Evolutionary conservation across 2,329 filamentous ascomycete genomes (phyloP).

Genomic region (Colletotrichum navitas): DNA sequence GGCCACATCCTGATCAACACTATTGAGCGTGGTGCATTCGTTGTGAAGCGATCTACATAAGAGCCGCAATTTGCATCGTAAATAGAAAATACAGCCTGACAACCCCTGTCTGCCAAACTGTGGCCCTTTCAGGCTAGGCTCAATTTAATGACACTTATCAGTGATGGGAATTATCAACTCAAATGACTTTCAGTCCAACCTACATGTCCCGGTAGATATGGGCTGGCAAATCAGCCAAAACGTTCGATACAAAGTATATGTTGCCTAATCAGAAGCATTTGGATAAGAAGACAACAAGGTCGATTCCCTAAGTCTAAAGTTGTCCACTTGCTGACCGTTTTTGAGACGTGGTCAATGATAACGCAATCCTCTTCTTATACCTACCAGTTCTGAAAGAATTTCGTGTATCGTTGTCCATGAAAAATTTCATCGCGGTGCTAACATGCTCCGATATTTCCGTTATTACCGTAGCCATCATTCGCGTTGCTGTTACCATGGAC

Average conservation of each 20-base stretch:
- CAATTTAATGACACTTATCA: neutral
- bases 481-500: too few species aligned
- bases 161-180: neutral
- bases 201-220: neutral
- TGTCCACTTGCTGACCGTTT: constrained; percentile 42
- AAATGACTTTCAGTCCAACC: neutral
- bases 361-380: too few species aligned
- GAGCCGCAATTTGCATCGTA: neutral
- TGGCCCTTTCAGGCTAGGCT: neutral
- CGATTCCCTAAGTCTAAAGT: too few species aligned
- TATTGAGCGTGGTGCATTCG: constrained; percentile 45
- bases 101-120: neutral
- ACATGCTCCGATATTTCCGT: too few species aligned
- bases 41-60: constrained; percentile 42
- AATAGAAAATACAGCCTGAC: too few species aligned
- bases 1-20: constrained; percentile 45
- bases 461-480: too few species aligned
- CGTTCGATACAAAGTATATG: neutral
- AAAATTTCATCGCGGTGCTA: too few species aligned
- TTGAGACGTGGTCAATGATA: too few species aligned
- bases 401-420: too few species aligned
- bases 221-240: too few species aligned
- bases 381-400: too few species aligned
- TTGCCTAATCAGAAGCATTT: neutral
- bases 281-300: too few species aligned